These are phyloP conservation scores for Cocos nucifera DNA, from an alignment of 176 grass and related monocot genomes.

Conservation along the genomic window DNA sequence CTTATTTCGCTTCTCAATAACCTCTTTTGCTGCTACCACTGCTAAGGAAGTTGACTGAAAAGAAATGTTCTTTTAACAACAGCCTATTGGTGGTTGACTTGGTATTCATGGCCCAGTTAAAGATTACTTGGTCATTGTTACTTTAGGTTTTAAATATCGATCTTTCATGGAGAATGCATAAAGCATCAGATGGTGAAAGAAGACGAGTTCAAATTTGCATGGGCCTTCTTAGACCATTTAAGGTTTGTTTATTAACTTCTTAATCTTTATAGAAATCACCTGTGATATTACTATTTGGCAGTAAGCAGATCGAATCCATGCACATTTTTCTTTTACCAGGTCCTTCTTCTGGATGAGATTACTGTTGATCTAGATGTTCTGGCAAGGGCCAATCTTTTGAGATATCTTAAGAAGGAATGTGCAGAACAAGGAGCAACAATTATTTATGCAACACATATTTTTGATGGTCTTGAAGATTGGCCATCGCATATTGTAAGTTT, in stretches of 20 bases:
- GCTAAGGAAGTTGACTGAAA: no score
- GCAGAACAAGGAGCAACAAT: constrained; percentile 58
- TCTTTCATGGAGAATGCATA: constrained; percentile 89
- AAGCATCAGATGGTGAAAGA: constrained; percentile 88
- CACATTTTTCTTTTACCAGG: constrained; percentile 28
- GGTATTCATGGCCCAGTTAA: neutral
- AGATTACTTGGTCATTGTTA: neutral
- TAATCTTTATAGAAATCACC: neutral
- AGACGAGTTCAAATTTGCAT: constrained; percentile 92
- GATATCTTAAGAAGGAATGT: constrained; percentile 86
- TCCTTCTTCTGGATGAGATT: constrained; percentile 98
- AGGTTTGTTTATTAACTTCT: constrained; percentile 33
- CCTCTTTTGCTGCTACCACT: no score
- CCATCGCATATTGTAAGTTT: constrained; percentile 67
- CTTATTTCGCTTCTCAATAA: no score
- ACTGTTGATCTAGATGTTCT: constrained; percentile 85
- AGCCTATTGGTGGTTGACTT: neutral
- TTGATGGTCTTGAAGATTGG: constrained; percentile 95
- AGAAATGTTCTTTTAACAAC: no score
- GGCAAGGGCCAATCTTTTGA: constrained; percentile 72
- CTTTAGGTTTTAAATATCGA: constrained; percentile 85
- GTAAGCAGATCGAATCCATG: no score
- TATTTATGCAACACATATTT: constrained; percentile 95
- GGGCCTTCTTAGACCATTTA: constrained; percentile 93
- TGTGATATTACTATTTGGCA: no score